phyloP scores from a whole-genome alignment of 2,329 filamentous ascomycete species.

The Dryadomyces quercivorus region DNA sequence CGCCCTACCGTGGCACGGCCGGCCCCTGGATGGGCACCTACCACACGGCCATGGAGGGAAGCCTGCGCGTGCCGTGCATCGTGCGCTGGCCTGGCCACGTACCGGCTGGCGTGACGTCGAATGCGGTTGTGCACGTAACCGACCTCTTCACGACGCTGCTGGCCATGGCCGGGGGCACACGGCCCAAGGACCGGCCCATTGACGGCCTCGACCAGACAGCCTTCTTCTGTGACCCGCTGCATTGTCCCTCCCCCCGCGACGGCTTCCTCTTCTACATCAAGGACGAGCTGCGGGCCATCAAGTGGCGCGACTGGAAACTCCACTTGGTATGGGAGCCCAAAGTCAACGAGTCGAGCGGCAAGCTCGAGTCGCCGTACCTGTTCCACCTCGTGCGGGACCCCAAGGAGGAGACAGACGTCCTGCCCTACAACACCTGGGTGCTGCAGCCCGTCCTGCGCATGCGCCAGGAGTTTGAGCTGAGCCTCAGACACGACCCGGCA shows the following conservation, averaged over 20 bases:
- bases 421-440: conserved; percentile 21
- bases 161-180: conserved; percentile 12
- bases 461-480: conserved; percentile 16
- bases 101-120: conserved; percentile 15
- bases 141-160: conserved; percentile 21
- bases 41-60: conserved; percentile 24
- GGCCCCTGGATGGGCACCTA: conserved; percentile 23
- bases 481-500: conserved; percentile 18
- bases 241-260: conserved; percentile 8
- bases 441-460: conserved; percentile 19
- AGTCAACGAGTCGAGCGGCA: conserved; percentile 20
- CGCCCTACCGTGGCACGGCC: conserved; percentile 20
- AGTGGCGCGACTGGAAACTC: conserved; percentile 24
- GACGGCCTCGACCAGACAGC: conserved; percentile 18
- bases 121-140: conserved; percentile 21
- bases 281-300: conserved; percentile 21
- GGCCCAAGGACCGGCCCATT: conserved; percentile 18
- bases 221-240: conserved; percentile 15
- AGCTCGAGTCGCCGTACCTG: conserved; percentile 20
- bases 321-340: conserved; percentile 23
- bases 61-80: conserved; percentile 22
- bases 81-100: conserved; percentile 21
- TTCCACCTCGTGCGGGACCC: conserved; percentile 20
- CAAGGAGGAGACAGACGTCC: conserved; percentile 21
- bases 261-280: conserved; percentile 24